These are phyloP conservation scores for Ensete ventricosum DNA, from an alignment of 176 grass and related monocot species.

Conservation along the genomic window DNA sequence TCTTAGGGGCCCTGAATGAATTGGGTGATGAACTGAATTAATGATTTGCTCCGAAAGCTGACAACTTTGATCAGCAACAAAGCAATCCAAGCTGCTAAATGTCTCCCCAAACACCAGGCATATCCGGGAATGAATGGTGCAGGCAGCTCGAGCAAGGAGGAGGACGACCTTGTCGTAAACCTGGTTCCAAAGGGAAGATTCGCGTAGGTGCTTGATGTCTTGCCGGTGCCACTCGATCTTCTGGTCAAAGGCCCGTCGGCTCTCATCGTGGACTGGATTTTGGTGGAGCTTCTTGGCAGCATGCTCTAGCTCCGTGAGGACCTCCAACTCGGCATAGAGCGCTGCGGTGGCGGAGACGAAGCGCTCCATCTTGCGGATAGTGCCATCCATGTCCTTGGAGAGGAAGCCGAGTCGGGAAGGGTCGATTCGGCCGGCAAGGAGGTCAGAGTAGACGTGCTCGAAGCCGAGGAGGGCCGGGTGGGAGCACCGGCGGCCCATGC, in stretches of 20 bases:
- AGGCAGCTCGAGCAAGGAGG: slow-evolving; percentile 66
- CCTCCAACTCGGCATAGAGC: slow-evolving; percentile 74
- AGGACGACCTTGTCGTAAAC: slow-evolving; percentile 76
- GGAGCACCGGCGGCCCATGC: slow-evolving; percentile 70
- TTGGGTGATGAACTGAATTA: background rate
- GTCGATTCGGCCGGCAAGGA: slow-evolving; percentile 50
- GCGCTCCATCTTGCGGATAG: slow-evolving; percentile 78
- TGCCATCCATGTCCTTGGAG: slow-evolving; percentile 35
- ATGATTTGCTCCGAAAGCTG: slow-evolving; percentile 32
- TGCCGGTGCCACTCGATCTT: slow-evolving; percentile 68
- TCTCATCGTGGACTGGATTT: slow-evolving; percentile 38
- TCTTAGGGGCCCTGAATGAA: slow-evolving; percentile 28
- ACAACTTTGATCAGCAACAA: slow-evolving; percentile 21
- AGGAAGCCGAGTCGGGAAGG: slow-evolving; percentile 26
- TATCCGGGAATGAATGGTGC: slow-evolving; percentile 59
- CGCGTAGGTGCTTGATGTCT: slow-evolving; percentile 55
- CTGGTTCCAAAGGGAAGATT: slow-evolving; percentile 79
- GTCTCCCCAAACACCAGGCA: slow-evolving; percentile 69
- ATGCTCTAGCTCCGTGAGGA: slow-evolving; percentile 69
- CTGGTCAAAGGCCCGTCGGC: slow-evolving; percentile 53
- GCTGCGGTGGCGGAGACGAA: slow-evolving; percentile 54
- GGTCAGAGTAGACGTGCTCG: slow-evolving; percentile 89
- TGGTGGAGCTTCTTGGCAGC: slow-evolving; percentile 46
- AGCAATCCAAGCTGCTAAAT: slow-evolving; percentile 41
- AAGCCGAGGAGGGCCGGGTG: slow-evolving; percentile 55